These are phyloP conservation scores for Rhizopus sp. DNA, from an alignment of 371 early-diverging fungal genomes.

Conservation along the genomic window DNA sequence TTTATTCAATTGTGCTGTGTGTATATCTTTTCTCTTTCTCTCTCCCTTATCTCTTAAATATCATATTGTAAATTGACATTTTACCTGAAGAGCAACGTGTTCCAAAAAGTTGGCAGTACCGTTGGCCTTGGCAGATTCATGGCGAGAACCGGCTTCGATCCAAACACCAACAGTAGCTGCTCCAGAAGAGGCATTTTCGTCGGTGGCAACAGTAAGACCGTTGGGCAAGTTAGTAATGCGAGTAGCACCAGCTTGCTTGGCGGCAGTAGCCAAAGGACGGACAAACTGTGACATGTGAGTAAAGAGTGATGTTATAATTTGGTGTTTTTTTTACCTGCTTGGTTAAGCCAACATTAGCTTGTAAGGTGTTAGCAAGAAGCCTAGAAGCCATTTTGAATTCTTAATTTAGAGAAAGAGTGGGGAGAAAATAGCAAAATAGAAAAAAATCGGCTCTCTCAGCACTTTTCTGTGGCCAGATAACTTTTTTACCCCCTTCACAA, in stretches of 20 bases:
- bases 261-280: slow-evolving; percentile 61
- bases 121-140: slow-evolving; percentile 88
- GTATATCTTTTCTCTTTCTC: neutral
- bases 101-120: slow-evolving; percentile 98
- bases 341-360: slow-evolving; percentile 29
- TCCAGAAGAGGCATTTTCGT: slow-evolving; percentile 87
- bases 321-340: slow-evolving; percentile 27
- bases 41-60: neutral
- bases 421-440: slow-evolving; percentile 18
- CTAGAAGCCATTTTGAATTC: slow-evolving; percentile 32
- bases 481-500: slow-evolving; percentile 3
- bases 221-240: slow-evolving; percentile 85
- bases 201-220: slow-evolving; percentile 96
- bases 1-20: no score
- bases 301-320: neutral
- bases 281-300: slow-evolving; percentile 34
- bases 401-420: slow-evolving; percentile 16
- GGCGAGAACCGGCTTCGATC: slow-evolving; percentile 96
- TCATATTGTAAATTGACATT: neutral
- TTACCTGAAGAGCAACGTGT: slow-evolving; percentile 98
- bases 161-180: slow-evolving; percentile 98
- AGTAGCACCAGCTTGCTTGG: slow-evolving; percentile 58
- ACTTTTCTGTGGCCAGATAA: neutral
- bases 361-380: slow-evolving; percentile 33
- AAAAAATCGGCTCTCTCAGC: neutral